Base-by-base conservation (phyloP, 768 basidiomycete species). In the Dioszegia crocea region DNA sequence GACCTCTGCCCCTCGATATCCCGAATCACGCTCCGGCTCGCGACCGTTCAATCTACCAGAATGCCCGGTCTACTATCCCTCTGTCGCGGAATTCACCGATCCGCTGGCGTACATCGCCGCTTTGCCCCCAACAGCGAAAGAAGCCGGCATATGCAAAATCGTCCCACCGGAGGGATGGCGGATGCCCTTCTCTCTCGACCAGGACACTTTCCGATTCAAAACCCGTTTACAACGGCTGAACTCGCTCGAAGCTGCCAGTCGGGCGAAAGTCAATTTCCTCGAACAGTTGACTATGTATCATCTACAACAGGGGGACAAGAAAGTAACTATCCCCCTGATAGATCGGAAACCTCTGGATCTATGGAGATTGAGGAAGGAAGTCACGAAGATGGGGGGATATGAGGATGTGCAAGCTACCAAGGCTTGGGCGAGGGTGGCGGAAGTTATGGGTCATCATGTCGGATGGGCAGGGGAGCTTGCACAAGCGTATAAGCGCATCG, bases 261-360 rank as follows among this genome's bases (percentile, higher is more conserved):
- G 96, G 67, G 94, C 96, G 50, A 96, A 93, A 78, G 80, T 98
- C 77, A 98, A 96, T 80, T 98, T 96, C 79, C 79, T 97, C 65
- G 94, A 98, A 76, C 91, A 96, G 78, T 83, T 99, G 48, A 93
- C 93, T 78, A 88, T 90, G 67, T 99, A 88, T 77, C 96, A 98
- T 79, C 87, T 89, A 68, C 93, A 97, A 76, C 91, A 93, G 79
- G 91, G 91, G 47, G 91, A 91, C 75, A 82, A 85, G 60, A 85
- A 88, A 64, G 86, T 97, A 24, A 86, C 86, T n/a, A 87, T 97
- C 31, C 96, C 96, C 58, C 88, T 88, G 30, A 90, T 99, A 75
- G 91, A 91, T 77, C 86, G 90, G 77, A 89, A 90, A 72, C 83
- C 91, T 1, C 80, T 99, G 52, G 96, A 99, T 80, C 81, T 99